A percentile compares a stretch with the other conserved stretches of the same genome.
These are phyloP conservation scores for Trichoderma sp. DNA, from an alignment of 2,329 filamentous ascomycete species.

Conservation along the genomic window DNA sequence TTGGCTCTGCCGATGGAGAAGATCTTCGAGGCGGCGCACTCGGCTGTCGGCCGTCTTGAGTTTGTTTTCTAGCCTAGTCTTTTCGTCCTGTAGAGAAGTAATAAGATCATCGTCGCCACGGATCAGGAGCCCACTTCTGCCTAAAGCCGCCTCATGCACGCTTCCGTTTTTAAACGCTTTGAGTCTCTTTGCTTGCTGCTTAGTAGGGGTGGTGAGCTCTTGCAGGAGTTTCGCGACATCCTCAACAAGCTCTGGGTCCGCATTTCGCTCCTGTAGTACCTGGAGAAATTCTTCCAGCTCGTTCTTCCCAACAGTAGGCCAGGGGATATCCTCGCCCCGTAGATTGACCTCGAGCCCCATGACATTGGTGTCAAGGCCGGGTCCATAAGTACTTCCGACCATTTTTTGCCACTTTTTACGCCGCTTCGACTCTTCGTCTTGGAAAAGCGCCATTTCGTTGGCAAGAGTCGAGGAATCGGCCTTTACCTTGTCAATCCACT, in stretches of 20 bases:
- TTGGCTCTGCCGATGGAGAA: constrained; percentile 81
- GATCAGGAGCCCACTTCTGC: constrained; percentile 82
- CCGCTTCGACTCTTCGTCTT: constrained; percentile 88
- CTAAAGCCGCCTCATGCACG: constrained; percentile 85
- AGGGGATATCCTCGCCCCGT: constrained; percentile 74
- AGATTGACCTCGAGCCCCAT: constrained; percentile 84
- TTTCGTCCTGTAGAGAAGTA: constrained; percentile 79
- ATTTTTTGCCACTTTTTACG: constrained; percentile 89
- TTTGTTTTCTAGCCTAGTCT: constrained; percentile 71
- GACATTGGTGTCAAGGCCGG: constrained; percentile 69
- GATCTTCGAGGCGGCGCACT: constrained; percentile 86
- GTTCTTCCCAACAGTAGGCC: constrained; percentile 76
- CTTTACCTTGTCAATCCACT: constrained; percentile 92
- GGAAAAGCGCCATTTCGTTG: constrained; percentile 89
- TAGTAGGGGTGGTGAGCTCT: constrained; percentile 80
- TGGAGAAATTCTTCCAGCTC: constrained; percentile 78
- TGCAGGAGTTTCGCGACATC: constrained; percentile 77
- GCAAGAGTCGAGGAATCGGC: constrained; percentile 83
- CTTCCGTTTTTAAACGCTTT: constrained; percentile 98
- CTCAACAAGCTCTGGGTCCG: constrained; percentile 66
- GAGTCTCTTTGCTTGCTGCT: constrained; percentile 81
- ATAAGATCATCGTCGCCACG: constrained; percentile 86
- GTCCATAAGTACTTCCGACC: constrained; percentile 74
- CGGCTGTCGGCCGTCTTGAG: constrained; percentile 85
- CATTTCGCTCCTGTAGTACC: constrained; percentile 65